Evolutionary conservation across 2,329 filamentous ascomycete genomes (phyloP), one percentile per base, ranked within the genome.

Genomic region (Orbilia quercus): DNA sequence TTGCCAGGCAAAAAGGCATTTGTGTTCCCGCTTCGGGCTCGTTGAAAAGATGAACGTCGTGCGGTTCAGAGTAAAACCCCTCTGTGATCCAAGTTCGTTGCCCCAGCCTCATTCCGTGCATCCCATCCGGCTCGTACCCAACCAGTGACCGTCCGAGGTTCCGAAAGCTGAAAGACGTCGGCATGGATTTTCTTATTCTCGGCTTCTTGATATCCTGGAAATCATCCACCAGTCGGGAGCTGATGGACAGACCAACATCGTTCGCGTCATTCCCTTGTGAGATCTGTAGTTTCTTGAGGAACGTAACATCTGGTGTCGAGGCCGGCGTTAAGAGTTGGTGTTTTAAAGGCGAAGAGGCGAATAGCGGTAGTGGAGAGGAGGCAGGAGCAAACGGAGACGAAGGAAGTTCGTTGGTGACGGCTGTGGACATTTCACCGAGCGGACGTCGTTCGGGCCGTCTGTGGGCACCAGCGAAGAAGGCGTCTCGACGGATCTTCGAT

Each of bases 231-330:
- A 73, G 40, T 12, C 47, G 69, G 18, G 60, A 73, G 12, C 59
- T 18, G 7, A 44, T 50, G 18, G 47, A 12, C 23, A 38, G 14
- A 12, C 48, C 22, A 2, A 73, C 36, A 1, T 55, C 60, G 34
- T 55, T 57, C 14, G 34, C 50, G n/a, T 65, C 47, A 9, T 59
- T 34, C 23, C 16, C 53, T 22, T 25, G 47, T 25, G 69, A 54
- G 12, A 73, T 66, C 53, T 62, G 69, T 34, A 73, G 42, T 60
- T 62, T 73, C 28, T 73, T 73, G n/a, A 73, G 38, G 40, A 73
- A 73, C 47, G 69, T 66, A 22, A 73, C 60, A 54, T 73, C 69
- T 36, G 69, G 69, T 28, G 69, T 73, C 28, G 69, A 47, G 7
- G 54, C 69, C 2, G 69, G 69, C 31, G 69, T 73, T n/a, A 66